Evolutionary conservation across 768 basidiomycete genomes (phyloP).

Genomic region (Kwoniella europaea): DNA sequence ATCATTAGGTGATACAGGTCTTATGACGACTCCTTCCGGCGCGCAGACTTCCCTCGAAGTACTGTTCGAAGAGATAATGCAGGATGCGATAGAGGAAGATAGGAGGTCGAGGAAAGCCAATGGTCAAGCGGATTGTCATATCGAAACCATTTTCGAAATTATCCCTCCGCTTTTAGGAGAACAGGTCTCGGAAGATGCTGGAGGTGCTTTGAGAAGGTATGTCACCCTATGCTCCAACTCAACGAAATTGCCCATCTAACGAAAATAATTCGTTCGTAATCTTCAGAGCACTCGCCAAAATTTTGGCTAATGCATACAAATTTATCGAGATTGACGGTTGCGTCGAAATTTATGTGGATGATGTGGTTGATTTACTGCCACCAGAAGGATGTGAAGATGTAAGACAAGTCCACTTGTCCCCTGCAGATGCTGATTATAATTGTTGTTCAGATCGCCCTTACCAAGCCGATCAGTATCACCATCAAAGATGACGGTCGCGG

Average conservation of each 20-base stretch:
- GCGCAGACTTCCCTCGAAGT: slow-evolving; percentile 37
- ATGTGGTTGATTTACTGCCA: slow-evolving; percentile 36
- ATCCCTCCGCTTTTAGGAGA: slow-evolving; percentile 50
- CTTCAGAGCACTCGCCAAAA: slow-evolving; percentile 42
- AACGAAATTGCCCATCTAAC: too few species aligned
- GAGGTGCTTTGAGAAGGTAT: slow-evolving; percentile 48
- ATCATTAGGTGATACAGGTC: slow-evolving; percentile 6
- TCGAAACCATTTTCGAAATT: slow-evolving; percentile 55
- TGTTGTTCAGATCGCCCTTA: slow-evolving; percentile 28
- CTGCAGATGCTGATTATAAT: background rate
- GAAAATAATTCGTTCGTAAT: too few species aligned
- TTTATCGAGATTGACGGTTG: slow-evolving; percentile 53
- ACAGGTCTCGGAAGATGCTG: slow-evolving; percentile 45
- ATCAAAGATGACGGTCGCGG: slow-evolving; percentile 48
- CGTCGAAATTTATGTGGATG: slow-evolving; percentile 49
- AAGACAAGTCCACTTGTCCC: background rate
- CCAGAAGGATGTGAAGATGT: slow-evolving; percentile 50
- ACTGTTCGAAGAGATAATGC: slow-evolving; percentile 50
- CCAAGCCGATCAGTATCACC: slow-evolving; percentile 45
- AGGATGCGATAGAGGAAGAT: slow-evolving; percentile 43
- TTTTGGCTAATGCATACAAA: slow-evolving; percentile 52
- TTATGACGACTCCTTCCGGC: slow-evolving; percentile 15
- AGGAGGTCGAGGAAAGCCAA: slow-evolving; percentile 27
- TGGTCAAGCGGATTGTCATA: slow-evolving; percentile 29
- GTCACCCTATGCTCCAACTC: too few species aligned